Conservation (phyloP, 176 grass and related monocot genomes). For the Dactylis glomerata region DNA sequence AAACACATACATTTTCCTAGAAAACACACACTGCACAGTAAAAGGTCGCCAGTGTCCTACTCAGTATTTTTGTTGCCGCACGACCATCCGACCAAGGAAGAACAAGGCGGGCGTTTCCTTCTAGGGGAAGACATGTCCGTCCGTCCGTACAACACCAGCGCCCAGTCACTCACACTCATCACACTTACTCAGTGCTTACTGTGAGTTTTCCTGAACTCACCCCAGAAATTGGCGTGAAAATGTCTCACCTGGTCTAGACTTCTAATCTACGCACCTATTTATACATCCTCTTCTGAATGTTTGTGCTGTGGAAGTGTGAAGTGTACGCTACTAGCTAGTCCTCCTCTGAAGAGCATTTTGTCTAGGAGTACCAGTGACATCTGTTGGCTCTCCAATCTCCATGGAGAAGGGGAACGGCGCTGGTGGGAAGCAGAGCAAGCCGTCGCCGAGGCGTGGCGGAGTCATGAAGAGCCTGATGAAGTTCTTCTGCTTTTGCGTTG, state of each 20-base stretch:
- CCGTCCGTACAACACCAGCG: background rate
- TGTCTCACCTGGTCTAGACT: background rate
- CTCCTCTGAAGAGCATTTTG: background rate
- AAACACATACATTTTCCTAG: no score
- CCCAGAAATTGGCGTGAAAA: background rate
- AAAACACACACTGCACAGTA: background rate
- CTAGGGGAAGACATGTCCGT: background rate
- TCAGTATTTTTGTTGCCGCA: no score
- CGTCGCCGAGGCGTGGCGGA: background rate
- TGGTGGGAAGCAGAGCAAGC: background rate
- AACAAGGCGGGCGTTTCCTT: background rate
- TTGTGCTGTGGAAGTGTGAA: no score
- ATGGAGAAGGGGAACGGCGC: background rate
- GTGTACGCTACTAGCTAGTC: no score
- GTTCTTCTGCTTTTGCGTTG: conserved; percentile 9
- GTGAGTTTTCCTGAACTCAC: background rate
- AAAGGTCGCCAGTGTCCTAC: no score
- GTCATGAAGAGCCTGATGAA: conserved; percentile 15
- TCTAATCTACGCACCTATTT: no score
- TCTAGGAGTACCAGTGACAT: background rate
- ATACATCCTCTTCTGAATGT: no score
- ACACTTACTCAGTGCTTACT: background rate
- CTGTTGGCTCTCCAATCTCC: background rate
- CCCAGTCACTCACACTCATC: background rate
- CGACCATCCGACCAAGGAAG: no score